Conservation (phyloP, 768 basidiomycete species). For the Sarcodon aspratus region DNA sequence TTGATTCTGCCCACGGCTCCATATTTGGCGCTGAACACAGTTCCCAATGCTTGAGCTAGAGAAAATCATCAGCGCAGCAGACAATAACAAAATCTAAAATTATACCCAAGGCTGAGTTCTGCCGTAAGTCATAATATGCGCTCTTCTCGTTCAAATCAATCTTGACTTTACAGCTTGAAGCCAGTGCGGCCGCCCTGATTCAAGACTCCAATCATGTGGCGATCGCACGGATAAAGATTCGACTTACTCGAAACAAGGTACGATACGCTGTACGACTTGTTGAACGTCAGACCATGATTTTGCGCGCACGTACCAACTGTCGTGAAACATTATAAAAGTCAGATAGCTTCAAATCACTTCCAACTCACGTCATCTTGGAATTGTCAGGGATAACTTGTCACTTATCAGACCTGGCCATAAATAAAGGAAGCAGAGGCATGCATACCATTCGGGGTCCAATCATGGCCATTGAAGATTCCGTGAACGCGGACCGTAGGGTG, state of each 20-base stretch:
- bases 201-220: neutral
- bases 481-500: slow-evolving; percentile 70
- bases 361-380: slow-evolving; percentile 51
- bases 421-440: neutral
- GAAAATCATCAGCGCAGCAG: neutral
- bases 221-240: neutral
- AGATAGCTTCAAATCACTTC: neutral
- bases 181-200: slow-evolving; percentile 50
- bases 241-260: slow-evolving; percentile 61
- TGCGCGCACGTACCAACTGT: slow-evolving; percentile 64
- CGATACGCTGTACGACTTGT: slow-evolving; percentile 45
- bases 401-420: neutral
- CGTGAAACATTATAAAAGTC: neutral
- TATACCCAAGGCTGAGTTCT: slow-evolving; percentile 54
- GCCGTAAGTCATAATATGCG: slow-evolving; percentile 44
- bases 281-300: slow-evolving; percentile 52
- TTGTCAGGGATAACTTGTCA: slow-evolving; percentile 75
- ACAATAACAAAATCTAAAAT: neutral
- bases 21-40: slow-evolving; percentile 47
- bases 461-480: slow-evolving; percentile 64
- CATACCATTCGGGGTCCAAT: slow-evolving; percentile 68
- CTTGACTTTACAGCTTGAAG: slow-evolving; percentile 49
- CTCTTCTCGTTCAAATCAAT: slow-evolving; percentile 19
- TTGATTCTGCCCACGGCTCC: slow-evolving; percentile 53
- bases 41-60: slow-evolving; percentile 53